Evolutionary conservation across 2,329 filamentous ascomycete genomes (phyloP).

Genomic region (Fusarium sp.): DNA sequence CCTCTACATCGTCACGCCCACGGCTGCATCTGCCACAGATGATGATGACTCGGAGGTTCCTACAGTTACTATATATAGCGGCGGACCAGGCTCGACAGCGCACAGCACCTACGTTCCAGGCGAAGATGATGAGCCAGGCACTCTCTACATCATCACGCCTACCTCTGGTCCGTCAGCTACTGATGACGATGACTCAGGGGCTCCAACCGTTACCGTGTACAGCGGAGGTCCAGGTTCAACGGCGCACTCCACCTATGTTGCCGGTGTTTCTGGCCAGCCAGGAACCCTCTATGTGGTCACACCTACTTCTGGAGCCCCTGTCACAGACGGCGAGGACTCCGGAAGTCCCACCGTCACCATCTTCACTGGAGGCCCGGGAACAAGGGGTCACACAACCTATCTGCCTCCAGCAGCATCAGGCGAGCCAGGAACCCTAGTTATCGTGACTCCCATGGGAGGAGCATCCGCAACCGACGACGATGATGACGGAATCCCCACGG

Average conservation of each 20-base stretch:
- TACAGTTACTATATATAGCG: background rate
- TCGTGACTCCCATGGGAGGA: background rate
- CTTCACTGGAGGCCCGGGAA: conserved; percentile 15
- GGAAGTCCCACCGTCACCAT: background rate
- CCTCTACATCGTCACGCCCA: conserved; percentile 9
- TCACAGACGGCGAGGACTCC: background rate
- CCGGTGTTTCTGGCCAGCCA: background rate
- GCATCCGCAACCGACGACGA: background rate
- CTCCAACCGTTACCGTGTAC: background rate
- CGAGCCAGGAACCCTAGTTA: background rate
- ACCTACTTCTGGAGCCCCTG: background rate
- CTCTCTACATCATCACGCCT: background rate
- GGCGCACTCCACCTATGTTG: background rate
- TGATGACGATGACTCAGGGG: background rate
- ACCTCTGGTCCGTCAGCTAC: background rate
- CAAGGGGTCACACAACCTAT: background rate
- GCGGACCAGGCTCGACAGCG: background rate
- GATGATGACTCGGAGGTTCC: background rate
- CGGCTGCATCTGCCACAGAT: background rate
- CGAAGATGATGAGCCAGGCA: background rate
- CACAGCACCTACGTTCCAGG: background rate
- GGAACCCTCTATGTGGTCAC: background rate
- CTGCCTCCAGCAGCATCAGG: background rate
- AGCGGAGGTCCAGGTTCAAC: background rate
- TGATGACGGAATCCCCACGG: background rate